phyloP scores from a whole-genome alignment of 345 rosid species.

The Citrus mangshanensis region DNA sequence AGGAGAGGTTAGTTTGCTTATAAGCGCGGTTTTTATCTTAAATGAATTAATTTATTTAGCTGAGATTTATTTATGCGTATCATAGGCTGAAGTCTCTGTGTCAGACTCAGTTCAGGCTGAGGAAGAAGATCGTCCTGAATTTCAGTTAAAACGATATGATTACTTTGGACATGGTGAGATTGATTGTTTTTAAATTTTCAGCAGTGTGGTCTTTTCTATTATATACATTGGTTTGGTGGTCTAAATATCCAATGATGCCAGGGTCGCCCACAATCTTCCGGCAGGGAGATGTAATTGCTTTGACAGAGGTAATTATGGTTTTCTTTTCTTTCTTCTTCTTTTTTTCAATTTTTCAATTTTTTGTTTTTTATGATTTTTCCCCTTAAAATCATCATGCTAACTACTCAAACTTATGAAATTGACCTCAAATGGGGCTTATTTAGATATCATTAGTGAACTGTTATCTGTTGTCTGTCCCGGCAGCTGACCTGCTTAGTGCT shows the following conservation, averaged over 20 bases:
- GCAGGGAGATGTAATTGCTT: slow-evolving; percentile 69
- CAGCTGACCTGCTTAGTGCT: slow-evolving; percentile 85
- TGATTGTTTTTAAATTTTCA: background rate
- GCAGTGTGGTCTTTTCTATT: background rate
- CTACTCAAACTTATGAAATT: slow-evolving; percentile 2
- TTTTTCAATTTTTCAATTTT: too few relatives aligned
- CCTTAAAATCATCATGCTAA: background rate
- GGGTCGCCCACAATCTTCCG: slow-evolving; percentile 52
- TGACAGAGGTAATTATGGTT: slow-evolving; percentile 54
- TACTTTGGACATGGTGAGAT: slow-evolving; percentile 82
- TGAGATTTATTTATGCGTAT: slow-evolving; percentile 5
- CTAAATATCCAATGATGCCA: slow-evolving; percentile 20
- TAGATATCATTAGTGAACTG: background rate
- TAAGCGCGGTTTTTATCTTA: background rate
- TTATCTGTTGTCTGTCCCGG: slow-evolving; percentile 9
- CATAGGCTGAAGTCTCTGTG: slow-evolving; percentile 79
- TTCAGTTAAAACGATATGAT: slow-evolving; percentile 69
- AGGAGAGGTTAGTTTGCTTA: slow-evolving; percentile 67
- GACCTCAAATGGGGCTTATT: background rate
- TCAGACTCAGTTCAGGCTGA: slow-evolving; percentile 37
- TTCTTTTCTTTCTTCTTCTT: background rate
- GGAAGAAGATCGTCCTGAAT: slow-evolving; percentile 67
- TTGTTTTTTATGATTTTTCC: background rate
- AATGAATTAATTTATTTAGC: background rate
- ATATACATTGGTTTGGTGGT: background rate